These are phyloP conservation scores for Pestalotiopsis sp. DNA, from an alignment of 2,329 filamentous ascomycete genomes.

Conservation along the genomic window DNA sequence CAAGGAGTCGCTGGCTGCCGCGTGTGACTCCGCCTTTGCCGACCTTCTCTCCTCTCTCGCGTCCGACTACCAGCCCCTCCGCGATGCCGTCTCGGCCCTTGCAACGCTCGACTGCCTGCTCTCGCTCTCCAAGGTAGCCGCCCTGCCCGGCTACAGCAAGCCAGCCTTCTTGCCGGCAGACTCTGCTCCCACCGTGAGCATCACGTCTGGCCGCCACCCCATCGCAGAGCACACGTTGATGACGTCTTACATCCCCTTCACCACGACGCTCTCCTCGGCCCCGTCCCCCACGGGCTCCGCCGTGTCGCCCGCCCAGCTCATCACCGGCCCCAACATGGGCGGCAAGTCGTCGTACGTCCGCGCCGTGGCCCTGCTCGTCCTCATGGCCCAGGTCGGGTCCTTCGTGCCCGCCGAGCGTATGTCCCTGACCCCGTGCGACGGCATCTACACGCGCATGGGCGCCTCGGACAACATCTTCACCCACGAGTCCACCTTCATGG, in stretches of 20 bases:
- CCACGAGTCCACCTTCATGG: constrained; percentile 96
- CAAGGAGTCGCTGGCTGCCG: constrained; percentile 88
- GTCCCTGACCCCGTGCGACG: constrained; percentile 80
- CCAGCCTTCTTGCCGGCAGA: constrained; percentile 68
- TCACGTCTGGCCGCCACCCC: constrained; percentile 81
- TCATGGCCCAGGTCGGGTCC: constrained; percentile 93
- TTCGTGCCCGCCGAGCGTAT: constrained; percentile 84
- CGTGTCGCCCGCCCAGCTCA: constrained; percentile 69
- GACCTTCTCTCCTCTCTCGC: constrained; percentile 74
- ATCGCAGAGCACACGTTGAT: constrained; percentile 93
- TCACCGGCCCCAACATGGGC: constrained; percentile 98
- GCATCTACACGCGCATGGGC: constrained; percentile 93
- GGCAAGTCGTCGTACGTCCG: constrained; percentile 98
- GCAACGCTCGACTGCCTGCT: constrained; percentile 88
- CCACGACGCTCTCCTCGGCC: constrained; percentile 64
- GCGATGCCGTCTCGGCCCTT: constrained; percentile 84
- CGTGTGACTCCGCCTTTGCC: constrained; percentile 83
- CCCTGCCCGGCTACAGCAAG: constrained; percentile 84
- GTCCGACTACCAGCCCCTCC: constrained; percentile 83
- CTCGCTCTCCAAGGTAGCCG: constrained; percentile 81
- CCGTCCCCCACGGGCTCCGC: constrained; percentile 59
- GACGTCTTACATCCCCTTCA: constrained; percentile 89
- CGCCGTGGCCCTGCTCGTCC: constrained; percentile 84
- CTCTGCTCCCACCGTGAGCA: constrained; percentile 67
- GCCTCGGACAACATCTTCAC: constrained; percentile 95